A percentile compares a stretch with the other conserved stretches of the same genome.
Conservation (phyloP, 257 asterid genomes). For the Paraleonurus japonicus region DNA sequence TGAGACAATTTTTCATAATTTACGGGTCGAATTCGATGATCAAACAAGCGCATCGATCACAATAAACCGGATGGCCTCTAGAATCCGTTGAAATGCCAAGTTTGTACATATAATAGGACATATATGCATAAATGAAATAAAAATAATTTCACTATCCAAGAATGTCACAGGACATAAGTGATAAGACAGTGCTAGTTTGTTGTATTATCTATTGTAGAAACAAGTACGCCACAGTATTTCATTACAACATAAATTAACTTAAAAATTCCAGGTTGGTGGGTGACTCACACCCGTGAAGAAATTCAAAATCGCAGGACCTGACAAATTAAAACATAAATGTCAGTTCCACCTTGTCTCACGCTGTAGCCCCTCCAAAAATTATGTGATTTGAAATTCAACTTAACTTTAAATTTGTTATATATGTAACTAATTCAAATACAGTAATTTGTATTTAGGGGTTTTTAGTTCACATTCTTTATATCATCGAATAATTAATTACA, state of each 20-base stretch:
- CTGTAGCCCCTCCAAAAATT: not conserved
- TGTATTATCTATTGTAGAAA: not conserved
- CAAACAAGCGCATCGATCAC: too few species aligned
- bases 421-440: not conserved
- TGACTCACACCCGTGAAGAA: slow-evolving; percentile 24
- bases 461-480: too few species aligned
- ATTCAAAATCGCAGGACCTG: slow-evolving; percentile 16
- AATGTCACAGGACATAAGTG: not conserved
- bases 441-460: not conserved
- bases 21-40: too few species aligned
- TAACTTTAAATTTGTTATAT: not conserved
- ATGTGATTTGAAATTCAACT: too few species aligned
- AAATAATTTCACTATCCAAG: not conserved
- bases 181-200: not conserved
- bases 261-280: slow-evolving; percentile 6
- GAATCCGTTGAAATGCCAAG: too few species aligned
- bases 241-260: not conserved
- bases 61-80: too few species aligned
- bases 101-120: too few species aligned
- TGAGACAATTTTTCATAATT: too few species aligned
- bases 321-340: slow-evolving; percentile 2
- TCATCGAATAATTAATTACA: too few species aligned
- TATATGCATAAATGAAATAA: not conserved
- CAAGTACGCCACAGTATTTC: not conserved
- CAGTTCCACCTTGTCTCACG: not conserved